Base-by-base conservation (phyloP, 2,329 filamentous ascomycete species). In the Neonectria hederae region DNA sequence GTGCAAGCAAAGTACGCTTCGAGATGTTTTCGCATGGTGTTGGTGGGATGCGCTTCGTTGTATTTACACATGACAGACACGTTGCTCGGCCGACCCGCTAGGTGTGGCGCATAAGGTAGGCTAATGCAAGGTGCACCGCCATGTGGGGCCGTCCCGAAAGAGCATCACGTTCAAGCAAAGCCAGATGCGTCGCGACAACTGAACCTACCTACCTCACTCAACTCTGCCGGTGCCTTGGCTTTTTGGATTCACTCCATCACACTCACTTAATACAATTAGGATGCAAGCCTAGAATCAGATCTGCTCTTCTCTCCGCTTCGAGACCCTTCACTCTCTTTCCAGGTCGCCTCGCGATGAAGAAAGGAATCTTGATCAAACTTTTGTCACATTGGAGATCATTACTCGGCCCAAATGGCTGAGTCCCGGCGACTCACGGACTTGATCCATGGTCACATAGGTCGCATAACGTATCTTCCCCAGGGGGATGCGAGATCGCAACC, bases 361-460 rank as follows among this genome's bases (percentile, higher is more conserved):
- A 68, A 69, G 66, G 69, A 69, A 73, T 58, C 62, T 70, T 62
- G 67, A 59, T 59, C 66, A 70, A 65, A 59, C 58, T 68, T 61
- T 71, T 66, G 59, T 67, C 67, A 70, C 54, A 72, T 69, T 74
- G 71, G 72, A 78, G 68, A 74, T 74, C 69, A 62, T 66, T 71
- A 68, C 72, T 73, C 54, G 71, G 72, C 58, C 74, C 73, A 73
- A 76, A 81, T 81, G 79, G 77, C 76, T 80, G 77, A 80, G 57
- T 65, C 67, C 35, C 71, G 72, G 65, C 72, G 72, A 54, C 66
- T 77, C 42, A 66, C 71, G 35, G 77, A 77, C 71, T 75, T 77
- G 14, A 65, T 71, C 38, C 70, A 76, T 54, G 79, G 79, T 58
- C 71, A 77, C 55, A 70, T 77, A 59, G 78, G 79, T 32, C 65